A percentile compares a stretch with the other conserved stretches of the same genome.
Conservation (phyloP, 768 basidiomycete genomes). For the Pisolithus marmoratus region DNA sequence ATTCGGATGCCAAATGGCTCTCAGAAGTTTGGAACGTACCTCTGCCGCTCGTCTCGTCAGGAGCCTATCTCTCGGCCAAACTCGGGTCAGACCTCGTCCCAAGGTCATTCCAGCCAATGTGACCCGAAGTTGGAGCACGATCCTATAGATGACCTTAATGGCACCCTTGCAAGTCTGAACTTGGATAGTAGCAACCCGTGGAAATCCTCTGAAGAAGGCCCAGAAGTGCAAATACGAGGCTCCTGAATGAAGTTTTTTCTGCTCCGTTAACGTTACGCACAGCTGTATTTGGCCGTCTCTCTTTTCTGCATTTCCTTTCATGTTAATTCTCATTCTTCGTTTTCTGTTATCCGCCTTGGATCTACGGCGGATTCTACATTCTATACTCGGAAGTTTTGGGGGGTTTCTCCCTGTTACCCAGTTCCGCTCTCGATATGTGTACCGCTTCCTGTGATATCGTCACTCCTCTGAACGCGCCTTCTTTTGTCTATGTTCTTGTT, state of each 20-base stretch:
- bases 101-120: slow-evolving; percentile 17
- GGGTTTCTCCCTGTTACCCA: too few species aligned
- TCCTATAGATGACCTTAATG: slow-evolving; percentile 63
- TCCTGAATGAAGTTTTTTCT: slow-evolving; percentile 8
- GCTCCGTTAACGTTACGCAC: too few species aligned
- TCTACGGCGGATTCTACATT: too few species aligned
- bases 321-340: too few species aligned
- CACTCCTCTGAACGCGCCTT: neutral
- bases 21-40: slow-evolving; percentile 41
- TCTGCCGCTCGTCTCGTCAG: slow-evolving; percentile 40
- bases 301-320: too few species aligned
- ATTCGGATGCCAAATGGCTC: slow-evolving; percentile 40
- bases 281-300: too few species aligned
- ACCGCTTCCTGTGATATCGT: too few species aligned
- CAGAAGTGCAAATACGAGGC: slow-evolving; percentile 11
- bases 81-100: slow-evolving; percentile 39
- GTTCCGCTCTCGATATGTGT: too few species aligned
- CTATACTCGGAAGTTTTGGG: too few species aligned
- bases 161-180: slow-evolving; percentile 70
- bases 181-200: slow-evolving; percentile 43
- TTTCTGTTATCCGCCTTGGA: too few species aligned
- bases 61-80: slow-evolving; percentile 51
- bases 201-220: slow-evolving; percentile 21
- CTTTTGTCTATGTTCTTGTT: neutral
- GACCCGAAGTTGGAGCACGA: slow-evolving; percentile 39